Base-by-base conservation (phyloP, 208 protist species). In the Leishmania mexicana region DNA sequence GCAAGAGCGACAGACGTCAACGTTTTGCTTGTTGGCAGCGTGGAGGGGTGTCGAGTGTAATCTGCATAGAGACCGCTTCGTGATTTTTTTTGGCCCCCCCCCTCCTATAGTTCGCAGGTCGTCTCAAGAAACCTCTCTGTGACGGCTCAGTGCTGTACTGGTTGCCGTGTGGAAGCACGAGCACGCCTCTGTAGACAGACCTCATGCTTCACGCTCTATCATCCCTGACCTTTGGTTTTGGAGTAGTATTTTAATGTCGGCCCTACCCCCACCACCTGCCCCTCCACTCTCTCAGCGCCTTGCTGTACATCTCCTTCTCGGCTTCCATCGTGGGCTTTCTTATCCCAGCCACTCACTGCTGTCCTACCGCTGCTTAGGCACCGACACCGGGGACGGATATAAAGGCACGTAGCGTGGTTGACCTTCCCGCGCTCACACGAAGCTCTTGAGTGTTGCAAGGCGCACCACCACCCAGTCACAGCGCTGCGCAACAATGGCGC, bases 401-500 rank as follows among this genome's bases (percentile, higher is more conserved):
- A 35, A 21, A 13, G 28, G 42, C 40, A 35, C 28, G 4, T 10
- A 74, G 24, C 19, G 10, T 24, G 28, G 67, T n/a, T 21, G 47
- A 42, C 11, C 5, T 3, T n/a, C 6, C 67, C 21, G 21, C 8
- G 19, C 40, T 1, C 31, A 7, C 40, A 47, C 67, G 28, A 31
- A 49, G 40, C 40, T 31, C 21, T 53, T 53, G 70, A 31, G 24
- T 74, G 38, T 47, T 8, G 21, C 38, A 40, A 38, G 38, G 24
- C 38, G 35, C 53, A n/a, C 40, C 53, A 45, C 6, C 57, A 2
- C 75, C 3, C 75, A 19, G 8, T 21, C 17, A 1, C 53, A 65
- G 13, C 8, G 24, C 21, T 51, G 57, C 17, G 13, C 28, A 8
- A 4, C 17, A 24, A 83, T 89, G 80, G 65, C 40, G 17, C 65